Evolutionary conservation across 805 yeast genomes (phyloP), one percentile per base, ranked within the genome.

Genomic region (Candida takata): DNA sequence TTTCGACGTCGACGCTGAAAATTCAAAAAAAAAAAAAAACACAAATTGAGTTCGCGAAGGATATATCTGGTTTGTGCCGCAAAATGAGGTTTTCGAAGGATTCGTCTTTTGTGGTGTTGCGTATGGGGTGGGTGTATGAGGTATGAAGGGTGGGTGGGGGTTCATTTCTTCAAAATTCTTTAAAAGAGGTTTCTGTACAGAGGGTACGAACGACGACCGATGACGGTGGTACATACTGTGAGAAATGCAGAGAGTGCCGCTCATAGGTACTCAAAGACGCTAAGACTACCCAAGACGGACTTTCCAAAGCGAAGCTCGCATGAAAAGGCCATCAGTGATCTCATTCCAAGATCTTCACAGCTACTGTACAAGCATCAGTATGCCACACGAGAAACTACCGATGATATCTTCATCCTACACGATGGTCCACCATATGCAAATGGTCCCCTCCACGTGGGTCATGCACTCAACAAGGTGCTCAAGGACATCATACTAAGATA

Each of bases 371-470:
- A 62, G 10, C 70, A 85, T 77, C 96, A 82, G 48, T 52, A 55
- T 17, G 35, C 48, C 5, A 47, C 41, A 11, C 53, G 57, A 10
- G 41, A 44, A 6, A 51, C 55, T 1, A 49, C 51, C 7, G 60
- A 64, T 3, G 60, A 72, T 14, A 44, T 69, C 24, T 90, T 82
- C 48, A 70, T 81, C 2, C 62, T 92, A 1, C 97, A 88, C 48
- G 99, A 92, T 60, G 99, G 99, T 0, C 99, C 99, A 0, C 99
- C 99, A 0, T 92, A 90, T 60, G 97, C 98, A 10, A 92, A 92
- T 54, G 98, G 97, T 4, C 86, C 81, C 43, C 63, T 92, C 16
- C 99, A 92, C 57, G 58, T 88, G 33, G 86, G 97, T 37, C 99
- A 92, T 61, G 85, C 97, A 0, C 61, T 92, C 49, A 92, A 92